Percentiles rank a stretch among this genome's conserved stretches.
Conservation (phyloP, 75 land plant species). For the Pinus tabuliformis region DNA sequence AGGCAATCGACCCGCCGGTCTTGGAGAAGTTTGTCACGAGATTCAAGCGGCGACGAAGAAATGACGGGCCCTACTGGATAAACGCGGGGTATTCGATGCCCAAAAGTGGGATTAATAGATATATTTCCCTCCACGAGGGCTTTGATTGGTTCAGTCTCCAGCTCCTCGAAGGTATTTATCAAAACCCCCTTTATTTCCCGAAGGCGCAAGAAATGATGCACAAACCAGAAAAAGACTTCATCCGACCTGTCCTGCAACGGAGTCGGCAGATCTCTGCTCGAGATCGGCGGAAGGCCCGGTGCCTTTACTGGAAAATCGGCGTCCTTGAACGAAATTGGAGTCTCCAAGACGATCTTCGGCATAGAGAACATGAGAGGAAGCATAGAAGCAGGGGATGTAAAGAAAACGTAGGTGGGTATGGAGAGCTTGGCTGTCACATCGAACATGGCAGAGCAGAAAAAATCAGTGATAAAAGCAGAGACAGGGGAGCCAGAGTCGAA, state of each 20-base stretch:
- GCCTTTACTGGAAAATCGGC: slow-evolving; percentile 20
- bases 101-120: neutral
- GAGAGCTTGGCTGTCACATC: too few relatives aligned
- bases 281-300: slow-evolving; percentile 35
- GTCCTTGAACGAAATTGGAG: neutral
- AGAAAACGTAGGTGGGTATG: slow-evolving; percentile 30
- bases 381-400: slow-evolving; percentile 16
- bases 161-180: slow-evolving; percentile 47
- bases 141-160: slow-evolving; percentile 27
- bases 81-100: too few relatives aligned
- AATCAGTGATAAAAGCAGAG: too few relatives aligned
- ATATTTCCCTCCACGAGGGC: neutral
- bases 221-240: slow-evolving; percentile 10
- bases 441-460: too few relatives aligned
- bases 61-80: neutral
- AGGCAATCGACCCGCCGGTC: slow-evolving; percentile 12
- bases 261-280: slow-evolving; percentile 23
- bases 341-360: slow-evolving; percentile 10
- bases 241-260: slow-evolving; percentile 32
- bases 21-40: neutral
- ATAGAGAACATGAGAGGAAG: slow-evolving; percentile 19
- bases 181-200: slow-evolving; percentile 41
- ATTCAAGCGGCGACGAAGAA: too few relatives aligned
- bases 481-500: neutral
- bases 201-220: slow-evolving; percentile 5